phyloP scores from a whole-genome alignment of 2,329 filamentous ascomycete genomes.

The Colletotrichum paranaense region DNA sequence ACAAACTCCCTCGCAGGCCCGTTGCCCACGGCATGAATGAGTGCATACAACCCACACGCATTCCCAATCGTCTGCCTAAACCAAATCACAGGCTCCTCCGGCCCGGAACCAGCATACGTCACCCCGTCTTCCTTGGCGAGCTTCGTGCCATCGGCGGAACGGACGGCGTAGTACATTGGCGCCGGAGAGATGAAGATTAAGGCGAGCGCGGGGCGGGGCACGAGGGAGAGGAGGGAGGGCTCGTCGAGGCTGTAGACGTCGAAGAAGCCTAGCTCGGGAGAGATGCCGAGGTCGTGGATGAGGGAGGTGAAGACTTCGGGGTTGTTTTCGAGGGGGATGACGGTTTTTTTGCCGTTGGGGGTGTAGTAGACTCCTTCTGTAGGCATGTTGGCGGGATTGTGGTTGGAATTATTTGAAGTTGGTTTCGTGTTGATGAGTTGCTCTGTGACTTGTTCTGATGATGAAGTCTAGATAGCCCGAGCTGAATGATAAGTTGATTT shows the following conservation, averaged over 20 bases:
- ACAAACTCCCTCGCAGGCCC: slow-evolving; percentile 70
- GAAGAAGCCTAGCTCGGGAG: slow-evolving; percentile 76
- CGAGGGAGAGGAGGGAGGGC: slow-evolving; percentile 77
- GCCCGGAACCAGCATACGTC: slow-evolving; percentile 46
- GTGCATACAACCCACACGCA: slow-evolving; percentile 82
- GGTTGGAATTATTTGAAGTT: not conserved
- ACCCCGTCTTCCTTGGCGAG: slow-evolving; percentile 38
- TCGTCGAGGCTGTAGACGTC: slow-evolving; percentile 88
- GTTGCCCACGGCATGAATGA: slow-evolving; percentile 80
- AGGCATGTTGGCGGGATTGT: slow-evolving; percentile 39
- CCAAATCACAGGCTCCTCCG: slow-evolving; percentile 78
- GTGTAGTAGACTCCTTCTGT: slow-evolving; percentile 40
- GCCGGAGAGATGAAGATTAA: slow-evolving; percentile 83
- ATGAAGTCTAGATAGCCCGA: not conserved
- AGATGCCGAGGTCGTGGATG: slow-evolving; percentile 77
- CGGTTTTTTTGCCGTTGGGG: slow-evolving; percentile 46
- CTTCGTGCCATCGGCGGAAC: slow-evolving; percentile 37
- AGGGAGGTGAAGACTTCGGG: slow-evolving; percentile 83
- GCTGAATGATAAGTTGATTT: not conserved
- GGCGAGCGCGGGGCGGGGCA: slow-evolving; percentile 81
- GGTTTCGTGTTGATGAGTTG: no score
- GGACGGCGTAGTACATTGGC: slow-evolving; percentile 58
- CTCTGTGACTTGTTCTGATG: not conserved
- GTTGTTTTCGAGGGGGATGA: slow-evolving; percentile 67
- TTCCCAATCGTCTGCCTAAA: slow-evolving; percentile 88